Conservation (phyloP, 2,329 filamentous ascomycete species). For the Pezizomycotina sp. region DNA sequence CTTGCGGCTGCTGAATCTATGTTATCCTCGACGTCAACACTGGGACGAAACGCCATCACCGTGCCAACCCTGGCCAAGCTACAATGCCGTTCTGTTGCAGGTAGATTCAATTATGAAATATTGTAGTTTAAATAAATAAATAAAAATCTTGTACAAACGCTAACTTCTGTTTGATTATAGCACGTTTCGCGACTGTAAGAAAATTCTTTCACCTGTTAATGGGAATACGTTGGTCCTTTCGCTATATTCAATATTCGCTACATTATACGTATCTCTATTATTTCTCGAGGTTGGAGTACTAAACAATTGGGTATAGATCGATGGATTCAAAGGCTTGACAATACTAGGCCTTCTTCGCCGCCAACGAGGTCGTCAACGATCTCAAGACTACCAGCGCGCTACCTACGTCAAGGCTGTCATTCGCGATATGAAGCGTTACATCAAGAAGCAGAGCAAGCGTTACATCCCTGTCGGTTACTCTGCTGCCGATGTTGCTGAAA, state of each 20-base stretch:
- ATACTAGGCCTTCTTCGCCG: slow-evolving; percentile 71
- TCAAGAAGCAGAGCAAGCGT: slow-evolving; percentile 45
- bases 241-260: not conserved
- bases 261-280: not conserved
- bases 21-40: slow-evolving; percentile 83
- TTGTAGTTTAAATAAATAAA: not conserved
- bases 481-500: slow-evolving; percentile 64
- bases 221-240: not conserved
- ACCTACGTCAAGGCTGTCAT: slow-evolving; percentile 65
- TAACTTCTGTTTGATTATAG: slow-evolving; percentile 20
- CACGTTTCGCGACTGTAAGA: slow-evolving; percentile 57
- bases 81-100: not conserved
- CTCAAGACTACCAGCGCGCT: slow-evolving; percentile 47
- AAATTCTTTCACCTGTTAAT: not conserved
- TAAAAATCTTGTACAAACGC: slow-evolving; percentile 1
- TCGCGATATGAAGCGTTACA: slow-evolving; percentile 58
- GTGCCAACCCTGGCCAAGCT: not conserved
- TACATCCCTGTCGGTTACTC: slow-evolving; percentile 58
- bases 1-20: slow-evolving; percentile 75
- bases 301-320: slow-evolving; percentile 69
- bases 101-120: not conserved
- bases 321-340: slow-evolving; percentile 74
- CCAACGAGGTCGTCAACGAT: slow-evolving; percentile 66
- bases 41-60: slow-evolving; percentile 3
- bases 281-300: not conserved